Evolutionary conservation across 2,329 filamentous ascomycete genomes (phyloP), one percentile per base, ranked within the genome.

Genomic region (Xylaria sp.): DNA sequence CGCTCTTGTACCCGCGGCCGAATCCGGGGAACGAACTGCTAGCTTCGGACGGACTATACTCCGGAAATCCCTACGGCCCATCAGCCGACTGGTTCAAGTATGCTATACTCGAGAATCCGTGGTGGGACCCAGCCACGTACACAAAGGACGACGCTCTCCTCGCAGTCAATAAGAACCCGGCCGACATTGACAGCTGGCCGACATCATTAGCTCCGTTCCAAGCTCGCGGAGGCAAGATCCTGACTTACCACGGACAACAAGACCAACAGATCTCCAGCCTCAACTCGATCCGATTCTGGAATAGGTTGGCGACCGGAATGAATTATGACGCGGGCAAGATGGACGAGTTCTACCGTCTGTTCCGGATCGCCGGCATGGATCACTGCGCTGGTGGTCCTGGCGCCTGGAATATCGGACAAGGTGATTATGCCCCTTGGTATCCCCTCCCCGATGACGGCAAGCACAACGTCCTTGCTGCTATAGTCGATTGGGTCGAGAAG

Each of bases 401-500:
- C 1, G 85, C 85, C 0, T 80, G 75, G 71, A 70, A 72, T 6
- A 48, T 81, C 2, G 79, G 80, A 0, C 71, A 77, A 59, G 61
- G 70, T 6, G 54, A 74, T 40, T 51, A 44, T 0, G 58, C 73
- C 0, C 53, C 75, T 0, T 73, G 73, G 0, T 73, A 73, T 3
- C 70, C 60, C 0, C 68, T 77, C 9, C 68, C 69, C 2, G 78
- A 76, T 44, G 74, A 83, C 17, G 78, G 80, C 0, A 73, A 80
- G 6, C 74, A 81, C 26, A 87, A 87, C 26, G 78, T 86, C 0
- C 73, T 87, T 4, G 80, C 82, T 62, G 81, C 83, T 0, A 75
- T 87, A 3, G 83, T 87, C 0, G 76, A 81, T 23, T 86, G 84
- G 84, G 84, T 86, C 0, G 85, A 83, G 72, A 69, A 77, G 9